Conservation (phyloP, 768 basidiomycete species). For the Rubroboletus pulcherrimus region DNA sequence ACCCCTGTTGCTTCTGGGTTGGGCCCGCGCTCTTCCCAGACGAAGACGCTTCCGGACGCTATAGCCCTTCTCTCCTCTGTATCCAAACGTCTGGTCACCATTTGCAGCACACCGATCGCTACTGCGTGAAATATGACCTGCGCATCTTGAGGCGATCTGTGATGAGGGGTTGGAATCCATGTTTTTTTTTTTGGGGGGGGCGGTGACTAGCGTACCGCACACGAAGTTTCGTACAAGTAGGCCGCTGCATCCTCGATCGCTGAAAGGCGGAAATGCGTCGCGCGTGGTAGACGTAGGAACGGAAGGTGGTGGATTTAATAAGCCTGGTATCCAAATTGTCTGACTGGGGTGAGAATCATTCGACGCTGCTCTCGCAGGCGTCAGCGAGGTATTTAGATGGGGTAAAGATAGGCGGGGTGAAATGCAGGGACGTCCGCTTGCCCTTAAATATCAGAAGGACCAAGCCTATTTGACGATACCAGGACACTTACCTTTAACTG, state of each 20-base stretch:
- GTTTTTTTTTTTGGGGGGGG: background rate
- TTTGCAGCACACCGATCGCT: conserved; percentile 50
- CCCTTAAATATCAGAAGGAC: conserved; percentile 30
- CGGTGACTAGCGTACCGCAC: conserved; percentile 34
- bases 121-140: conserved; percentile 76
- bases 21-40: conserved; percentile 79
- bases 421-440: conserved; percentile 13
- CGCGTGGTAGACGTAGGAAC: conserved; percentile 18
- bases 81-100: conserved; percentile 69
- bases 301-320: conserved; percentile 28
- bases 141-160: conserved; percentile 59
- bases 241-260: conserved; percentile 51
- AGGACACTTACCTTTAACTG: conserved; percentile 29
- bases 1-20: conserved; percentile 66
- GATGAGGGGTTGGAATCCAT: background rate
- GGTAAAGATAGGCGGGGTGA: conserved; percentile 5
- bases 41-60: conserved; percentile 68
- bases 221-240: conserved; percentile 63
- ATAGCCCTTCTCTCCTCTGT: conserved; percentile 72
- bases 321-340: conserved; percentile 20
- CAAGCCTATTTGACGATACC: conserved; percentile 17
- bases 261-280: conserved; percentile 10
- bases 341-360: conserved; percentile 26
- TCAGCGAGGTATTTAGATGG: conserved; percentile 7
- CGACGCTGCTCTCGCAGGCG: conserved; percentile 19